Percentiles rank a stretch among this genome's conserved stretches.
These are phyloP conservation scores for Dioscorea zingiberensis DNA, from an alignment of 106 monocot genomes.

Conservation along the genomic window DNA sequence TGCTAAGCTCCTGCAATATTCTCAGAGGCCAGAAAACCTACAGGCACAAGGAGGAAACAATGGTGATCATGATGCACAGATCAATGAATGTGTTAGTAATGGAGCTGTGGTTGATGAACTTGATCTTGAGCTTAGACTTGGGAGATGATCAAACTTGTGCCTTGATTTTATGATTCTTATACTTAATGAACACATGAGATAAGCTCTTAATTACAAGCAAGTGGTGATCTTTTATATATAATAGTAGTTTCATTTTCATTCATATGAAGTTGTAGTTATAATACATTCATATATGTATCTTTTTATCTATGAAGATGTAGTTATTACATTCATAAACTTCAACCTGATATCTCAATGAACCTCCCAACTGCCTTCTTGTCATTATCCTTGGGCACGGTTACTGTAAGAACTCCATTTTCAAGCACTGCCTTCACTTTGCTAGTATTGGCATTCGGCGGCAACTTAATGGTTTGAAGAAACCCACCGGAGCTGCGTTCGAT, in stretches of 20 bases:
- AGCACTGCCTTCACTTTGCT: slow-evolving; percentile 19
- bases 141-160: neutral
- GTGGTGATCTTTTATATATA: too few relatives aligned
- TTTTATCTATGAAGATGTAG: neutral
- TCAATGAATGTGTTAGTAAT: neutral
- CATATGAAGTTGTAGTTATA: neutral
- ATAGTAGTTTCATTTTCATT: too few relatives aligned
- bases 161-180: too few relatives aligned
- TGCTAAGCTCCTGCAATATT: neutral
- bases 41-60: too few relatives aligned
- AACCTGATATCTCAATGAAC: slow-evolving; percentile 18
- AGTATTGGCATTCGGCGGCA: slow-evolving; percentile 21
- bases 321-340: neutral
- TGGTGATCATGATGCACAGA: too few relatives aligned
- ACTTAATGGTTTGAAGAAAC: slow-evolving; percentile 21
- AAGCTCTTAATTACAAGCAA: too few relatives aligned
- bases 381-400: slow-evolving; percentile 30
- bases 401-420: slow-evolving; percentile 34
- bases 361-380: slow-evolving; percentile 13
- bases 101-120: neutral
- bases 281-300: too few relatives aligned
- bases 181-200: too few relatives aligned
- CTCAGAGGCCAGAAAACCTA: neutral
- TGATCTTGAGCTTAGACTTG: neutral
- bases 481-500: slow-evolving; percentile 20